phyloP scores from a whole-genome alignment of 257 asterid genomes.

The Fraxinus cuspidata region DNA sequence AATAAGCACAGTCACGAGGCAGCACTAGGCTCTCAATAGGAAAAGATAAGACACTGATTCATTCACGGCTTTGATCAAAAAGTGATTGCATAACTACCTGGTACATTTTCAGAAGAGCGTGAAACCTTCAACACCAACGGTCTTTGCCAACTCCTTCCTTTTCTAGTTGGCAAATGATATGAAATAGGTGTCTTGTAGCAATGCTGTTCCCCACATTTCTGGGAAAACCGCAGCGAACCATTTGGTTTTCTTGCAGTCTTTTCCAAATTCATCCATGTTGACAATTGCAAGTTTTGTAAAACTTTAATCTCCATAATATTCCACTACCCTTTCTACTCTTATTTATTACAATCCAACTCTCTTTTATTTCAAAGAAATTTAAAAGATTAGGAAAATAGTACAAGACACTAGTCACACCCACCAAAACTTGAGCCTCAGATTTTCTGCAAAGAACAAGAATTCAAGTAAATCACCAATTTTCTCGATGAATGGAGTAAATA shows the following conservation, averaged over 20 bases:
- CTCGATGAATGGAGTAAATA: not conserved
- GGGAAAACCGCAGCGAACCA: slow-evolving; percentile 43
- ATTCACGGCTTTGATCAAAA: not conserved
- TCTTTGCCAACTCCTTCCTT: slow-evolving; percentile 26
- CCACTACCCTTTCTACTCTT: slow-evolving; percentile 14
- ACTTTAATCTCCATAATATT: slow-evolving; percentile 59
- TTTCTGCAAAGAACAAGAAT: slow-evolving; percentile 21
- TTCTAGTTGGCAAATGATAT: slow-evolving; percentile 33
- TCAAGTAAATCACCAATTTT: not conserved
- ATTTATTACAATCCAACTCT: slow-evolving; percentile 5
- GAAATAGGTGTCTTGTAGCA: slow-evolving; percentile 33
- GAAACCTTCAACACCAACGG: slow-evolving; percentile 47
- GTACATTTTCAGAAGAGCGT: slow-evolving; percentile 56
- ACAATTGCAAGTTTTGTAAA: slow-evolving; percentile 44
- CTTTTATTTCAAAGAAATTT: slow-evolving; percentile 11
- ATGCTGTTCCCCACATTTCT: slow-evolving; percentile 30
- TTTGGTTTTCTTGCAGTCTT: slow-evolving; percentile 39
- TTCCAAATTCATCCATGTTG: slow-evolving; percentile 40
- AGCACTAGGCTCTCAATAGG: not conserved
- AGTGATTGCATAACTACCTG: slow-evolving; percentile 46
- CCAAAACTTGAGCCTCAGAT: not conserved
- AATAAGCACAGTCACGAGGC: not conserved
- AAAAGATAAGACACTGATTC: not conserved
- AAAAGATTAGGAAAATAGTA: not conserved
- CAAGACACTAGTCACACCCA: slow-evolving; percentile 5